Percentiles rank a stretch among this genome's conserved stretches.
These are phyloP conservation scores for Candida silvatica DNA, from an alignment of 805 yeast genomes.

Conservation along the genomic window DNA sequence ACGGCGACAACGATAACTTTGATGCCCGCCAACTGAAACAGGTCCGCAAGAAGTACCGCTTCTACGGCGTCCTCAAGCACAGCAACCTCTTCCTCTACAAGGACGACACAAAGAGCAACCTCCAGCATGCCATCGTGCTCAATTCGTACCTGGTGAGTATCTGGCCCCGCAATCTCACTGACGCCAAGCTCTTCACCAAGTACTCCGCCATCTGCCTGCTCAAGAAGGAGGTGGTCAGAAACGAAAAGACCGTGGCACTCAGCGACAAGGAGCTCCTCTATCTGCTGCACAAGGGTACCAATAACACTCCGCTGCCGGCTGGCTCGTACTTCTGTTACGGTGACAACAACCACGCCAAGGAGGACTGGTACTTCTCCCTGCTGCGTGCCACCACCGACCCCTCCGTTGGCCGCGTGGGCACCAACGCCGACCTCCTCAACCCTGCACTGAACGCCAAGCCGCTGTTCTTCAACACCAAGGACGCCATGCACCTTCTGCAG, in stretches of 20 bases:
- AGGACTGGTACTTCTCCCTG: slow-evolving; percentile 86
- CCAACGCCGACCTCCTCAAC: slow-evolving; percentile 29
- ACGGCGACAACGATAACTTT: slow-evolving; percentile 22
- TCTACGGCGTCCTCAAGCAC: slow-evolving; percentile 68
- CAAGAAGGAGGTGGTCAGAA: slow-evolving; percentile 25
- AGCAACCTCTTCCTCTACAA: slow-evolving; percentile 83
- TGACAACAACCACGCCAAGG: slow-evolving; percentile 75
- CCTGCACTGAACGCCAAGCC: slow-evolving; percentile 67
- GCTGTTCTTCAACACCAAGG: slow-evolving; percentile 59
- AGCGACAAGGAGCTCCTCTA: slow-evolving; percentile 25
- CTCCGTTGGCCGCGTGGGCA: neutral
- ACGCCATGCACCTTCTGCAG: slow-evolving; percentile 67
- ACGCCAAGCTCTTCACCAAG: slow-evolving; percentile 74
- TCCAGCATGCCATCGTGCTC: slow-evolving; percentile 72
- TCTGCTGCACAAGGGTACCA: slow-evolving; percentile 18
- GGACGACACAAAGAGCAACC: slow-evolving; percentile 55
- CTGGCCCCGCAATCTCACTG: slow-evolving; percentile 77
- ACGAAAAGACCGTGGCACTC: neutral
- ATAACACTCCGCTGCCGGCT: slow-evolving; percentile 26
- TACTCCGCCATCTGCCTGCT: slow-evolving; percentile 71
- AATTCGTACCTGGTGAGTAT: slow-evolving; percentile 61
- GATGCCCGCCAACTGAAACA: slow-evolving; percentile 30
- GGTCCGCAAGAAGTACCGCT: slow-evolving; percentile 47
- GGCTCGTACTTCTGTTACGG: slow-evolving; percentile 55
- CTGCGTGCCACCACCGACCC: slow-evolving; percentile 49